Evolutionary conservation across 108 stramenopile species (phyloP).

Genomic region (Aurantiochytrium sp.): DNA sequence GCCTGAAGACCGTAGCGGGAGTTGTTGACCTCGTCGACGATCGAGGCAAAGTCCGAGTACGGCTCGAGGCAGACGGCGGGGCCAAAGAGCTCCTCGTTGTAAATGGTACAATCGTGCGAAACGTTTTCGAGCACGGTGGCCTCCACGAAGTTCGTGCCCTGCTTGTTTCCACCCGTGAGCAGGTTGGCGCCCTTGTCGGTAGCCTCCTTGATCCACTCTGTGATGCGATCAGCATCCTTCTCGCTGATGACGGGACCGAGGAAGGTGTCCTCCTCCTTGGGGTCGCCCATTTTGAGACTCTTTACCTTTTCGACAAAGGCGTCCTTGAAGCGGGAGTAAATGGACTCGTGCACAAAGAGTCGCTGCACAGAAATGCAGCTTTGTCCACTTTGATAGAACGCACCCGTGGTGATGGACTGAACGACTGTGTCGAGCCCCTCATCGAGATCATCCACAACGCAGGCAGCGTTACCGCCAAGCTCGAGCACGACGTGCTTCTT

Average conservation of each 20-base stretch:
- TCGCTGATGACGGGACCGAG: conserved; percentile 33
- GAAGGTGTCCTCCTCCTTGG: conserved; percentile 28
- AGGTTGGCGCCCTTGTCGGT: not conserved
- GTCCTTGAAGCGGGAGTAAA: not conserved
- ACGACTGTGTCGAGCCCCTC: not conserved
- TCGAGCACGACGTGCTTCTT: conserved; percentile 5
- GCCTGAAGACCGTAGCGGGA: conserved; percentile 30
- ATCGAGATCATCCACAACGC: not conserved
- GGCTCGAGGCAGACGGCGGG: not conserved
- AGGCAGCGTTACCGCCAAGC: conserved; percentile 18
- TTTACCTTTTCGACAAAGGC: not conserved
- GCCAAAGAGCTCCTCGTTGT: conserved; percentile 12
- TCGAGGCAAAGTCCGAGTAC: conserved; percentile 1
- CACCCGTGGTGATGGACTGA: not conserved
- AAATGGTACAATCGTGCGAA: not conserved
- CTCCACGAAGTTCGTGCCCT: not conserved
- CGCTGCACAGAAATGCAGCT: conserved; percentile 9
- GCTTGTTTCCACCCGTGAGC: not conserved
- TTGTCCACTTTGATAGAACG: not conserved
- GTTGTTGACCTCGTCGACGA: conserved; percentile 24
- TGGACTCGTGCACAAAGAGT: not conserved
- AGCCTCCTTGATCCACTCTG: not conserved
- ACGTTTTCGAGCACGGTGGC: not conserved
- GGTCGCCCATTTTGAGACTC: conserved; percentile 18
- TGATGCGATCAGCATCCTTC: not conserved